Conservation (phyloP, 768 basidiomycete species). For the Serendipita sp. region DNA sequence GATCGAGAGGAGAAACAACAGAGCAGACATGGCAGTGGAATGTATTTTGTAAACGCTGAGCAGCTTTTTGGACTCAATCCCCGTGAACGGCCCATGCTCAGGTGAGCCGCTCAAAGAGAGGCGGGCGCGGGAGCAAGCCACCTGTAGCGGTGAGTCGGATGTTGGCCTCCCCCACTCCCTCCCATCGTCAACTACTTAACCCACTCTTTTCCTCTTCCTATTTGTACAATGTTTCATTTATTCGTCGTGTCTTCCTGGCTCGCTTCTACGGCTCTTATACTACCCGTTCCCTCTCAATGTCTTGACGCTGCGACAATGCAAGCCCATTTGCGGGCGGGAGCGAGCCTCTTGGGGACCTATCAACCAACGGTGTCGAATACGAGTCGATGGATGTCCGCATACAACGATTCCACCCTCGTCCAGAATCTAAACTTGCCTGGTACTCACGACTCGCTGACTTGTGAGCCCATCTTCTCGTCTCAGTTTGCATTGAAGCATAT, state of each 20-base stretch:
- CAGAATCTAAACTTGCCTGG: conserved; percentile 39
- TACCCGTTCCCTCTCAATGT: not conserved
- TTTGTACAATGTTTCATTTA: not conserved
- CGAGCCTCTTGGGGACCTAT: not conserved
- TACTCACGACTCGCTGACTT: conserved; percentile 34
- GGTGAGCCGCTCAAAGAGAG: no score
- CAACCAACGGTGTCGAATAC: conserved; percentile 4
- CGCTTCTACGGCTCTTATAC: not conserved
- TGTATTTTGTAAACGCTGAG: no score
- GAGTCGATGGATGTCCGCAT: conserved; percentile 27
- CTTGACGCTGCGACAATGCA: not conserved
- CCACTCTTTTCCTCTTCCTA: no score
- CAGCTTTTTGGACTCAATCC: no score
- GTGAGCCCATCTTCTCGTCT: conserved; percentile 4
- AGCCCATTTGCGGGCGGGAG: not conserved
- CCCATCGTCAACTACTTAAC: no score
- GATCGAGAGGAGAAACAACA: no score
- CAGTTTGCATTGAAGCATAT: conserved; percentile 10
- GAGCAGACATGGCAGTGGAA: no score
- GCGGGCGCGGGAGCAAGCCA: no score
- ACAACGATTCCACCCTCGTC: conserved; percentile 28
- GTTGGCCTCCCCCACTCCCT: no score
- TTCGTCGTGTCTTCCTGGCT: not conserved
- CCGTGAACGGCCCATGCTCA: no score
- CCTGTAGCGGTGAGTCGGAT: no score